phyloP scores from a whole-genome alignment of 2,329 filamentous ascomycete genomes.

The Fusarium bulbicola region DNA sequence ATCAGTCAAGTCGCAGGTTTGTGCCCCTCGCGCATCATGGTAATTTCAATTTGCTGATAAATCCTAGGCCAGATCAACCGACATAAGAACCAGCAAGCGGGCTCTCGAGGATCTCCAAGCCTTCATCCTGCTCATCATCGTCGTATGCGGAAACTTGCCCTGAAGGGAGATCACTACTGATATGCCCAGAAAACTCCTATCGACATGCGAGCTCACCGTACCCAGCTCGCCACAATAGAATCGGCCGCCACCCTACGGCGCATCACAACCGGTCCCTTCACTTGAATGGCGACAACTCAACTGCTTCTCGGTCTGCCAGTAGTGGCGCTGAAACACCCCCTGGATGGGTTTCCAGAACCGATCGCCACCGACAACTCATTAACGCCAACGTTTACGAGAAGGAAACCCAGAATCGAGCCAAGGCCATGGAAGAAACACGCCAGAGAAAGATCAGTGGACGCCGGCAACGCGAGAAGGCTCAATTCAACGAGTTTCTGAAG shows the following conservation, averaged over 20 bases:
- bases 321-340: slow-evolving; percentile 46
- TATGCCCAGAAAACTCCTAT: slow-evolving; percentile 44
- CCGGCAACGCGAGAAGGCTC: slow-evolving; percentile 67
- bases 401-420: slow-evolving; percentile 72
- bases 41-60: slow-evolving; percentile 35
- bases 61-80: slow-evolving; percentile 78
- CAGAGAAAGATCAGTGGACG: slow-evolving; percentile 63
- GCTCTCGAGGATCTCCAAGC: slow-evolving; percentile 44
- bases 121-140: slow-evolving; percentile 46
- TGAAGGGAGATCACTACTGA: slow-evolving; percentile 10
- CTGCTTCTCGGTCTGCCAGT: slow-evolving; percentile 51
- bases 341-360: slow-evolving; percentile 75
- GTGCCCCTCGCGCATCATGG: slow-evolving; percentile 31
- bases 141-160: slow-evolving; percentile 44
- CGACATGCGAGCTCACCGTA: slow-evolving; percentile 48
- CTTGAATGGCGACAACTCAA: slow-evolving; percentile 59
- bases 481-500: slow-evolving; percentile 55
- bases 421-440: slow-evolving; percentile 76
- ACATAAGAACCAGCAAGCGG: slow-evolving; percentile 72
- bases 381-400: slow-evolving; percentile 82
- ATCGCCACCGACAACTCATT: slow-evolving; percentile 84
- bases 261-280: slow-evolving; percentile 68
- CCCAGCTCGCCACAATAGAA: slow-evolving; percentile 47
- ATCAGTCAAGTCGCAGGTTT: slow-evolving; percentile 63
- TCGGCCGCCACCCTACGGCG: slow-evolving; percentile 47